phyloP scores from a whole-genome alignment of 495 filamentous ascomycete genomes.

The Hypoxylon intermedium region DNA sequence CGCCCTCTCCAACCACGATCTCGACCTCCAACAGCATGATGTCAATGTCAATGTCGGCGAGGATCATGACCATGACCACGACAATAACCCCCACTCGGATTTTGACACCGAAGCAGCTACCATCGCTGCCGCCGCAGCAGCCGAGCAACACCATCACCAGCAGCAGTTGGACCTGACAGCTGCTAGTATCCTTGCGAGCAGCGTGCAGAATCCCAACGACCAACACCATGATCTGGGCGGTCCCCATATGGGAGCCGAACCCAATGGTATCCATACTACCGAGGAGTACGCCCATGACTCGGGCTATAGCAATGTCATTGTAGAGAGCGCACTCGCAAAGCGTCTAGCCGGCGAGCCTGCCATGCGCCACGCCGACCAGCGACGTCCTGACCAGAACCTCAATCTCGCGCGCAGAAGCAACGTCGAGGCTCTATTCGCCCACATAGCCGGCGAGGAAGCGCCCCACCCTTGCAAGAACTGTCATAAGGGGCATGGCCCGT shows the following conservation, averaged over 20 bases:
- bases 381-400: constrained; percentile 53
- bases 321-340: constrained; percentile 58
- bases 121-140: constrained; percentile 45
- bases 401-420: constrained; percentile 57
- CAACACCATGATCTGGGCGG: constrained; percentile 41
- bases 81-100: too few species aligned
- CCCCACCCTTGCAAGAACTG: constrained; percentile 59
- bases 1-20: constrained; percentile 29
- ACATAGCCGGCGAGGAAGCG: constrained; percentile 54
- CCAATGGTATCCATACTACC: constrained; percentile 44
- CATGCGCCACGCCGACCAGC: constrained; percentile 53
- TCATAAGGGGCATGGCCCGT: constrained; percentile 60
- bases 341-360: constrained; percentile 52
- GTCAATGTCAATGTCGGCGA: constrained; percentile 22
- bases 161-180: constrained; percentile 42
- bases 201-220: constrained; percentile 34
- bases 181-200: constrained; percentile 42
- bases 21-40: constrained; percentile 32
- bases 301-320: constrained; percentile 49
- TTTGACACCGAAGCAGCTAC: constrained; percentile 48
- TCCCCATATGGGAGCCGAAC: constrained; percentile 30
- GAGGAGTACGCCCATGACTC: constrained; percentile 51
- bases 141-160: constrained; percentile 41
- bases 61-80: constrained; percentile 24
- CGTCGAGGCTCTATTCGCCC: constrained; percentile 58